Conservation (phyloP, 2,329 filamentous ascomycete species). For the Phyllosticta capitalensis region DNA sequence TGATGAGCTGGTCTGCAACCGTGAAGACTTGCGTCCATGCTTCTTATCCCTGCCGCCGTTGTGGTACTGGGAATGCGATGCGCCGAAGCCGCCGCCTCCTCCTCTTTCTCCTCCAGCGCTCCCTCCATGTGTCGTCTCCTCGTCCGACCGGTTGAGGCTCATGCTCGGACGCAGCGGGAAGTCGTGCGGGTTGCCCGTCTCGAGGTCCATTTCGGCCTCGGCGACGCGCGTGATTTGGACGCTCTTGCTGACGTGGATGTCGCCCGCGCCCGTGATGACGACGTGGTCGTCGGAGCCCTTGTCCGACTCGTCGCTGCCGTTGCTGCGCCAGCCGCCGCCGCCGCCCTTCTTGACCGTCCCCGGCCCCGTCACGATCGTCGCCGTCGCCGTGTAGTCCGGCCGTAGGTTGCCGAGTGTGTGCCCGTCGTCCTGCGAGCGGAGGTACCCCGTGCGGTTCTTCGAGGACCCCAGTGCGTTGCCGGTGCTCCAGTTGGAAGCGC, state of each 20-base stretch:
- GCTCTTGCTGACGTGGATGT: constrained; percentile 7
- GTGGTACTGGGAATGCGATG: not conserved
- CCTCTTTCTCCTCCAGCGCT: not conserved
- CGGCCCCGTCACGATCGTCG: constrained; percentile 1
- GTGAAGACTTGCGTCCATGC: not conserved
- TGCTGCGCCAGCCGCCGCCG: not conserved
- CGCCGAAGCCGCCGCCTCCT: not conserved
- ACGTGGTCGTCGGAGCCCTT: constrained; percentile 7
- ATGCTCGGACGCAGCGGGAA: not conserved
- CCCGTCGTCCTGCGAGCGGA: not conserved
- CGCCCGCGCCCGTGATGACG: not conserved
- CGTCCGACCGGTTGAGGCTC: not conserved
- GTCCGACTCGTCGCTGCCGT: constrained; percentile 1
- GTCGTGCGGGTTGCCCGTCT: not conserved
- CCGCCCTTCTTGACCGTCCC: not conserved
- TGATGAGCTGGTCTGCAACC: not conserved
- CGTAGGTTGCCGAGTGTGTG: not conserved
- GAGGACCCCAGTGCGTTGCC: not conserved
- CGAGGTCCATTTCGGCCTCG: not conserved
- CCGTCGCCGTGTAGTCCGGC: not conserved
- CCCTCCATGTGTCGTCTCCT: not conserved
- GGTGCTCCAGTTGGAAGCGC: not conserved
- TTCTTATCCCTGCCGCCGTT: not conserved
- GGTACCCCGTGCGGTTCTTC: not conserved
- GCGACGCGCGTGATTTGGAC: constrained; percentile 4